Percentiles rank a stretch among this genome's conserved stretches.
Conservation (phyloP, 768 basidiomycete species). For the Mycena olivaceomarginata region DNA sequence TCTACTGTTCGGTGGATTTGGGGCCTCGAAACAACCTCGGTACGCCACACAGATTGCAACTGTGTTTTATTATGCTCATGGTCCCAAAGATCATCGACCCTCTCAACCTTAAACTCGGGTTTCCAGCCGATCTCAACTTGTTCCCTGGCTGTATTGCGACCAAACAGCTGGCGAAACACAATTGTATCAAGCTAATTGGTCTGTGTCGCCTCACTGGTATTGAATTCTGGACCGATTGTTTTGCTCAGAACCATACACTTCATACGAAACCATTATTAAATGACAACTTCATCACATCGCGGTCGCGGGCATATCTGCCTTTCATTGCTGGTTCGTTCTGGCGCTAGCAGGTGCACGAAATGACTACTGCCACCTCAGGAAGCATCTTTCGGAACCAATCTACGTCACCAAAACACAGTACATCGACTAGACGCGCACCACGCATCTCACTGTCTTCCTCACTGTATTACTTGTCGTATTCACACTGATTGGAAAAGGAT, state of each 20-base stretch:
- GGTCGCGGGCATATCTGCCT: not conserved
- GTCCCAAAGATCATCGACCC: constrained; percentile 31
- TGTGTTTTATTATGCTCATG: not conserved
- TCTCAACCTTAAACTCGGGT: constrained; percentile 25
- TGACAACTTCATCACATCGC: constrained; percentile 32
- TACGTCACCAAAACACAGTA: not conserved
- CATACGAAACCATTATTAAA: constrained; percentile 33
- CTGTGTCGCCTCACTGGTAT: not conserved
- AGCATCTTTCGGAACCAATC: not conserved
- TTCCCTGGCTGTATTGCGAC: constrained; percentile 21
- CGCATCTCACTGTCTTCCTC: constrained; percentile 2
- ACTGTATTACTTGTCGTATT: not conserved
- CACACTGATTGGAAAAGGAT: not conserved
- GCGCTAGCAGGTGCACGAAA: not conserved
- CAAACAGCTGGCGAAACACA: constrained; percentile 19
- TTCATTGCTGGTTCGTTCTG: constrained; percentile 11
- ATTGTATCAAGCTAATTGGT: constrained; percentile 40
- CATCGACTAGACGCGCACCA: not conserved
- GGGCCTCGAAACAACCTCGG: constrained; percentile 40
- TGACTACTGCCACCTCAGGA: not conserved
- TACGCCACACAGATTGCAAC: not conserved
- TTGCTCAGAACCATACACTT: constrained; percentile 30
- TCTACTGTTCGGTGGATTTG: constrained; percentile 26
- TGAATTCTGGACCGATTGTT: not conserved
- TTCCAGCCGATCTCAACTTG: constrained; percentile 32